These are phyloP conservation scores for Solioccasus polychromus DNA, from an alignment of 768 basidiomycete species.

Conservation along the genomic window DNA sequence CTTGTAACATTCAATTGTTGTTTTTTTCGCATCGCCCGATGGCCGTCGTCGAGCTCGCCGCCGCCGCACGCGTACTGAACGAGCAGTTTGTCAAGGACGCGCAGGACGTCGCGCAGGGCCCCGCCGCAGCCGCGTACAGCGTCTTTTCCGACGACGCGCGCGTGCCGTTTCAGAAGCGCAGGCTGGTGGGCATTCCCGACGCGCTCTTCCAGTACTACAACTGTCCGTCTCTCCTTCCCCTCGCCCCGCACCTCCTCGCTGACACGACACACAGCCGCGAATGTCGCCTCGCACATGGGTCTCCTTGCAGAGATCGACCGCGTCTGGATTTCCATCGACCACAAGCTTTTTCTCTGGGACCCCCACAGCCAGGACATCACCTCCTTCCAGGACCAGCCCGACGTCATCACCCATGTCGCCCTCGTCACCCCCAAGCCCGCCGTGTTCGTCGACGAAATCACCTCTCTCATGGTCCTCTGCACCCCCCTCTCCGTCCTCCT, in stretches of 20 bases:
- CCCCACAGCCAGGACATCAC: conserved; percentile 75
- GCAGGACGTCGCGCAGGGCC: conserved; percentile 62
- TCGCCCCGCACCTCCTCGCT: conserved; percentile 3
- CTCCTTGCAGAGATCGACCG: conserved; percentile 90
- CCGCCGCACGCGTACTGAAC: conserved; percentile 64
- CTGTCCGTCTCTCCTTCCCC: conserved; percentile 41
- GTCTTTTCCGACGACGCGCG: conserved; percentile 74
- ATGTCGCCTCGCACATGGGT: conserved; percentile 80
- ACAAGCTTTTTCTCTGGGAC: conserved; percentile 95
- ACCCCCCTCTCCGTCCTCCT: conserved; percentile 82
- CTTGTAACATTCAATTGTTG: too few relatives aligned
- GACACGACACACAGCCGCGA: conserved; percentile 47
- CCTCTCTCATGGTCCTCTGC: conserved; percentile 83
- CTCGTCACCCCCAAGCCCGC: conserved; percentile 81
- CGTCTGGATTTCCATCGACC: conserved; percentile 93
- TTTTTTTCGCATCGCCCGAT: too few relatives aligned
- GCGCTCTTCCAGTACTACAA: conserved; percentile 76
- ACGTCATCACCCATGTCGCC: conserved; percentile 85
- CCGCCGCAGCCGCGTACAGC: conserved; percentile 74
- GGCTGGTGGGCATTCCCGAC: conserved; percentile 75
- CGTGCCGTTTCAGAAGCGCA: conserved; percentile 77
- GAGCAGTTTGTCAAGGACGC: conserved; percentile 72
- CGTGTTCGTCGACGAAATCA: conserved; percentile 93
- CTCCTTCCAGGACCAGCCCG: conserved; percentile 88
- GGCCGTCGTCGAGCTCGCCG: conserved; percentile 54